phyloP scores from a whole-genome alignment of 805 yeast genomes.

The Saccharomycopsis sp. region DNA sequence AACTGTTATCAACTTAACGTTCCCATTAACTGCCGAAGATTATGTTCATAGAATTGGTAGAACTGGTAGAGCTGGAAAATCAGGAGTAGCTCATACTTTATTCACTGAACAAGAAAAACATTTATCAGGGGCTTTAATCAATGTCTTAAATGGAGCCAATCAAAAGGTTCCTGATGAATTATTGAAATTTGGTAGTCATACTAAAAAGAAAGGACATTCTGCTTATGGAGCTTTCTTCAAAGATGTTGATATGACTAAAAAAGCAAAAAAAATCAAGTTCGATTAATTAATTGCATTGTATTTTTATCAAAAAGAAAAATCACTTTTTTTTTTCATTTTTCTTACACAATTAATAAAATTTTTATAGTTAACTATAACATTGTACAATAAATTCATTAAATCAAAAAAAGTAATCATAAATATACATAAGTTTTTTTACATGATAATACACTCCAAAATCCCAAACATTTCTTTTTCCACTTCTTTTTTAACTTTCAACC shows the following conservation, averaged over 20 bases:
- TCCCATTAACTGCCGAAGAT: conserved; percentile 94
- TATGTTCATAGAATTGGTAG: conserved; percentile 97
- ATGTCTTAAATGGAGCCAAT: conserved; percentile 85
- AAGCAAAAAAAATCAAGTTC: conserved; percentile 85
- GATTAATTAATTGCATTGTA: conserved; percentile 27
- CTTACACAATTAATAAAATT: not conserved
- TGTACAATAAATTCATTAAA: too few relatives aligned
- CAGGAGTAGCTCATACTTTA: conserved; percentile 90
- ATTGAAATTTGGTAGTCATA: conserved; percentile 92
- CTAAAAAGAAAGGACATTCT: conserved; percentile 93
- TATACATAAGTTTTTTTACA: too few relatives aligned
- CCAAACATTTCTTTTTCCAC: conserved; percentile 97
- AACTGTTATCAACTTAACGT: conserved; percentile 87
- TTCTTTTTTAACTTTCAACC: conserved; percentile 63
- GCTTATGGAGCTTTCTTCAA: conserved; percentile 98
- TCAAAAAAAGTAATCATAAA: too few relatives aligned
- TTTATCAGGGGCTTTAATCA: conserved; percentile 86
- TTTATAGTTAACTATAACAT: too few relatives aligned
- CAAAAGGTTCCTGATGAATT: conserved; percentile 94
- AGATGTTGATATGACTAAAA: conserved; percentile 77
- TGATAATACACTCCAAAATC: conserved; percentile 59
- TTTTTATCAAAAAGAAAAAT: not conserved
- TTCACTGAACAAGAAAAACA: conserved; percentile 97
- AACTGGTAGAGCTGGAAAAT: conserved; percentile 95
- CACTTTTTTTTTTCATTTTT: not conserved